Evolutionary conservation across 2,329 filamentous ascomycete species (phyloP).

Genomic region (Thermomyces lanuginosus): DNA sequence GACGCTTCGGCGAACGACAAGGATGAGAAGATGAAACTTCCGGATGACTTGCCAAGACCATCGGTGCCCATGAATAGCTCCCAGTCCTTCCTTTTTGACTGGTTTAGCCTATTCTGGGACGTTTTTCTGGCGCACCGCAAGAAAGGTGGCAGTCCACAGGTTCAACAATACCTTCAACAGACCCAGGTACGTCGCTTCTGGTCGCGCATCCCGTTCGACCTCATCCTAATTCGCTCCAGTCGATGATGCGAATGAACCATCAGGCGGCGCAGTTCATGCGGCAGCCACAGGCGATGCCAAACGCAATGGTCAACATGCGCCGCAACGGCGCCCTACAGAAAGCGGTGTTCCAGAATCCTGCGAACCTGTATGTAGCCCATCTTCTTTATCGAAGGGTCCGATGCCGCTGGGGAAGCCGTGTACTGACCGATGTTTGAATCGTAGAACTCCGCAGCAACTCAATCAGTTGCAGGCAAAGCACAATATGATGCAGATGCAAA

Average conservation of each 20-base stretch:
- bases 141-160: constrained; percentile 46
- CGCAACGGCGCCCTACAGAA: constrained; percentile 42
- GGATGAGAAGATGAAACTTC: constrained; percentile 57
- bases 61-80: constrained; percentile 44
- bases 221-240: constrained; percentile 29
- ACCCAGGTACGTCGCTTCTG: constrained; percentile 48
- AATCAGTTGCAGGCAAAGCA: constrained; percentile 47
- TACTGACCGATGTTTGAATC: constrained; percentile 2
- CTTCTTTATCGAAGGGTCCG: too few relatives aligned
- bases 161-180: constrained; percentile 62
- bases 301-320: constrained; percentile 47
- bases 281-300: constrained; percentile 42
- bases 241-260: constrained; percentile 53
- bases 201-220: constrained; percentile 1
- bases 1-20: constrained; percentile 78
- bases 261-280: constrained; percentile 62
- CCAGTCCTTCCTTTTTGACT: constrained; percentile 87
- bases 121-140: constrained; percentile 72
- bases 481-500: constrained; percentile 51
- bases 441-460: constrained; percentile 48
- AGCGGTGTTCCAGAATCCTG: constrained; percentile 61
- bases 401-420: too few relatives aligned
- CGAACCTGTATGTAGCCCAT: too few relatives aligned
- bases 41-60: constrained; percentile 56
- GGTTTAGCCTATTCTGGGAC: constrained; percentile 97